A percentile compares a stretch with the other conserved stretches of the same genome.
These are phyloP conservation scores for Geoglossum cookeanum DNA, from an alignment of 2,329 filamentous ascomycete species.

Conservation along the genomic window DNA sequence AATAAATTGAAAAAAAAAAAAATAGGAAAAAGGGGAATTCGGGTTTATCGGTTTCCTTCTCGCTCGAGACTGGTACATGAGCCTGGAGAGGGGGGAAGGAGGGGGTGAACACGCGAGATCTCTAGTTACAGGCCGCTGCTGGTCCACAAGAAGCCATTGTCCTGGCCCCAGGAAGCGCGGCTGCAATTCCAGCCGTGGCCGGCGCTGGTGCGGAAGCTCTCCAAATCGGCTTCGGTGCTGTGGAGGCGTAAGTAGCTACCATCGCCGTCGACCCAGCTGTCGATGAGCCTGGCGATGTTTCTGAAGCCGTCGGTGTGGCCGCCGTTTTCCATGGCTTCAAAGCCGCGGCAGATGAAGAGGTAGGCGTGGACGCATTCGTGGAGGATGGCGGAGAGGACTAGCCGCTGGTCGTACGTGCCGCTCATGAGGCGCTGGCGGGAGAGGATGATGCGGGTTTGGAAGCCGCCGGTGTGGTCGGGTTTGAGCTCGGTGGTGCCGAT, in stretches of 20 bases:
- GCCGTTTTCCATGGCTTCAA: conserved; percentile 33
- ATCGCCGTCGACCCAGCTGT: conserved; percentile 39
- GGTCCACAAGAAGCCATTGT: conserved; percentile 1
- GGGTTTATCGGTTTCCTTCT: no score
- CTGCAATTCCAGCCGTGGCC: neutral
- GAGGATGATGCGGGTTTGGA: conserved; percentile 43
- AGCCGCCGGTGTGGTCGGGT: conserved; percentile 27
- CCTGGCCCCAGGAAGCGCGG: neutral
- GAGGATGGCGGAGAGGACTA: conserved; percentile 44
- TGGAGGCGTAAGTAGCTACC: conserved; percentile 33
- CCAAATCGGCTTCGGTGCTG: conserved; percentile 42
- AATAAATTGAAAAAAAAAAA: no score
- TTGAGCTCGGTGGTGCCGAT: conserved; percentile 45
- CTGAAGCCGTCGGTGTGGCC: conserved; percentile 43
- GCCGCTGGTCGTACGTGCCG: conserved; percentile 35
- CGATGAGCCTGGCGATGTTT: conserved; percentile 39
- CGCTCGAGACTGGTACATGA: no score
- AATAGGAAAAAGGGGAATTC: no score
- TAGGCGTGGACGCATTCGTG: conserved; percentile 51
- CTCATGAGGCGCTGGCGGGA: conserved; percentile 39
- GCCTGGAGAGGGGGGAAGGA: no score
- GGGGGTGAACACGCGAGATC: no score
- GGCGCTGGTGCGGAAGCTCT: conserved; percentile 24
- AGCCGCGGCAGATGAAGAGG: conserved; percentile 42
- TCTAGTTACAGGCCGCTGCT: neutral